These are phyloP conservation scores for Fusarium armeniacum DNA, from an alignment of 2,329 filamentous ascomycete genomes.

Conservation along the genomic window DNA sequence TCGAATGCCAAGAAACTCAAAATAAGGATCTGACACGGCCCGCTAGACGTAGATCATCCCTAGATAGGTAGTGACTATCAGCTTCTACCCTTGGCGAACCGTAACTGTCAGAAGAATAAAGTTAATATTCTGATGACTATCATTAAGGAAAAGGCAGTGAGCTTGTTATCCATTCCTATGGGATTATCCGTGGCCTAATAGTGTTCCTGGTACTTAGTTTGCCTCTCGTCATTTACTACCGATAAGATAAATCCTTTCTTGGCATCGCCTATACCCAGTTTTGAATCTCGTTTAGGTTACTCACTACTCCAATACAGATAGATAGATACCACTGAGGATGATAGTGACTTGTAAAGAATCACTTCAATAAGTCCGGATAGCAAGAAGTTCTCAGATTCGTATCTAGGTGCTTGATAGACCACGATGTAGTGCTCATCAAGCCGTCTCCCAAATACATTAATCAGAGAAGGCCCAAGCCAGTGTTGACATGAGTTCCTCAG, in stretches of 20 bases:
- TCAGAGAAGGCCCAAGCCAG: too few relatives aligned
- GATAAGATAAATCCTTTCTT: neutral
- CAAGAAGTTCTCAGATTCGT: too few relatives aligned
- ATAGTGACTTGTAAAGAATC: neutral
- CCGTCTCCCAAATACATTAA: neutral
- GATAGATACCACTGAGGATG: too few relatives aligned
- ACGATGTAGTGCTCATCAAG: neutral
- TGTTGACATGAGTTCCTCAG: neutral
- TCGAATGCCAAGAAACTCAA: neutral
- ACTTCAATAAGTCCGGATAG: neutral
- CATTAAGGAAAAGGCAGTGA: too few relatives aligned
- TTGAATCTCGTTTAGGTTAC: neutral
- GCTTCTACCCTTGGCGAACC: neutral
- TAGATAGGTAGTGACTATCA: neutral
- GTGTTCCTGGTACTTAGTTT: too few relatives aligned
- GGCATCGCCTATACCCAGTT: neutral
- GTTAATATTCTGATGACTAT: too few relatives aligned
- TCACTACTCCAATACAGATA: neutral
- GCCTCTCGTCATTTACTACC: neutral
- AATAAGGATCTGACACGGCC: constrained; percentile 14
- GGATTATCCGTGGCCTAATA: too few relatives aligned
- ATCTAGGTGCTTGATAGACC: neutral
- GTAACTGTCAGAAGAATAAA: neutral
- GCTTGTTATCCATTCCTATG: too few relatives aligned
- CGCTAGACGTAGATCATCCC: neutral